Evolutionary conservation across 2,329 filamentous ascomycete species (phyloP).

Genomic region (Aureobasidium sp.): DNA sequence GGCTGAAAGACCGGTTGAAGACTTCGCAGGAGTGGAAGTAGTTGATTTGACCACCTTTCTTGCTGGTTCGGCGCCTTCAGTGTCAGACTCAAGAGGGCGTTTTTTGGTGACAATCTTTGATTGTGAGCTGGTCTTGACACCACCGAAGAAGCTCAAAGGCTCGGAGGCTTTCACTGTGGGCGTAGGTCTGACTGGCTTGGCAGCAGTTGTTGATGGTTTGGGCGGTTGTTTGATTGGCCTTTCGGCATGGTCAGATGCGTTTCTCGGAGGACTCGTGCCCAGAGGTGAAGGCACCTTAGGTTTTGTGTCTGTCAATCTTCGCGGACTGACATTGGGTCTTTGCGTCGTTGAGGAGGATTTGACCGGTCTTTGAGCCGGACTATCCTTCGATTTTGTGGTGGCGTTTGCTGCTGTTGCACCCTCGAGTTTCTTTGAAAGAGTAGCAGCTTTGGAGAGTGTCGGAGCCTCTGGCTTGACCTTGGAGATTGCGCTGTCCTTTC

Average conservation of each 20-base stretch:
- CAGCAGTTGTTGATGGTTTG: not conserved
- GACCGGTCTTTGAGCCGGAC: constrained; percentile 20
- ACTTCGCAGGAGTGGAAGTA: constrained; percentile 24
- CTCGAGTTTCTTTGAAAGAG: constrained; percentile 12
- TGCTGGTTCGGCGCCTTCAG: constrained; percentile 1
- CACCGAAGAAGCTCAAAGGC: constrained; percentile 10
- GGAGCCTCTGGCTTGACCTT: not conserved
- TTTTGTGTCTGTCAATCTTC: constrained; percentile 37
- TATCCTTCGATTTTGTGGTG: constrained; percentile 16
- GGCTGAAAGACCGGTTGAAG: not conserved
- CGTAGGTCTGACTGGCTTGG: constrained; percentile 1
- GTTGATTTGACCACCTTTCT: constrained; percentile 25
- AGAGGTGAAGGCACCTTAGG: constrained; percentile 57
- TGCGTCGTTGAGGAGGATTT: constrained; percentile 22
- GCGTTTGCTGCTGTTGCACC: not conserved
- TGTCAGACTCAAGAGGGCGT: constrained; percentile 11
- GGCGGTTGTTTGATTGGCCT: constrained; percentile 22
- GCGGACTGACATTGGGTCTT: constrained; percentile 16
- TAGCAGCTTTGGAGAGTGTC: not conserved
- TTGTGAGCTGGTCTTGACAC: constrained; percentile 1
- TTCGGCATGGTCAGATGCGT: constrained; percentile 49
- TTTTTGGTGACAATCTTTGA: constrained; percentile 8
- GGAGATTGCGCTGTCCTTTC: constrained; percentile 2
- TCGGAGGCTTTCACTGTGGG: not conserved
- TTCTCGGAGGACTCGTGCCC: constrained; percentile 54